These are phyloP conservation scores for Hydrangea macrophylla DNA, from an alignment of 148 eudicot genomes.

Conservation along the genomic window DNA sequence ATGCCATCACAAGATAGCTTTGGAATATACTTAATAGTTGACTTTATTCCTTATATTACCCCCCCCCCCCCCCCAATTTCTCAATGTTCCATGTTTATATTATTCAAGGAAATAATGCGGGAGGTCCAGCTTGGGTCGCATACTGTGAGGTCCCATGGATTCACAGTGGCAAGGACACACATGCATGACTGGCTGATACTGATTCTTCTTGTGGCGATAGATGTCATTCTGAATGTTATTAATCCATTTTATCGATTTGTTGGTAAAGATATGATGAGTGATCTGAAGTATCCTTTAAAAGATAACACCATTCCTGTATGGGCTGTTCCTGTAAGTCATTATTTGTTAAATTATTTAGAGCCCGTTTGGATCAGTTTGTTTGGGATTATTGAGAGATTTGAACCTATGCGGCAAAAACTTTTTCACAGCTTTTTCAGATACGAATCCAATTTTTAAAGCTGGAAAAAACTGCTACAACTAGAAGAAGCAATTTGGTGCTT, in stretches of 20 bases:
- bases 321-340: constrained; percentile 48
- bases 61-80: too few species aligned
- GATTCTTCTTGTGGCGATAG: constrained; percentile 32
- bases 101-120: constrained; percentile 23
- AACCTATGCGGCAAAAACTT: too few species aligned
- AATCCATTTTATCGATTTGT: constrained; percentile 45
- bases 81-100: background rate
- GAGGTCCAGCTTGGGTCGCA: constrained; percentile 29
- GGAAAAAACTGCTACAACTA: too few species aligned
- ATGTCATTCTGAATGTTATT: constrained; percentile 28
- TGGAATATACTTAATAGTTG: too few species aligned
- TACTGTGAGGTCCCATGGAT: constrained; percentile 43
- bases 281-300: constrained; percentile 52
- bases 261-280: constrained; percentile 45
- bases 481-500: too few species aligned
- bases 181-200: constrained; percentile 48
- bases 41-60: too few species aligned
- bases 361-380: too few species aligned
- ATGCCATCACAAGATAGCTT: too few species aligned
- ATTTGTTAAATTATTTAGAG: too few species aligned
- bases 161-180: constrained; percentile 36
- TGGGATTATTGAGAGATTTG: too few species aligned
- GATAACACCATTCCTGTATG: constrained; percentile 44
- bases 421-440: too few species aligned
- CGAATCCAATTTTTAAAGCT: too few species aligned